Evolutionary conservation across 2,329 filamentous ascomycete genomes (phyloP), one percentile per base, ranked within the genome.

Genomic region (Talaromyces sp.): DNA sequence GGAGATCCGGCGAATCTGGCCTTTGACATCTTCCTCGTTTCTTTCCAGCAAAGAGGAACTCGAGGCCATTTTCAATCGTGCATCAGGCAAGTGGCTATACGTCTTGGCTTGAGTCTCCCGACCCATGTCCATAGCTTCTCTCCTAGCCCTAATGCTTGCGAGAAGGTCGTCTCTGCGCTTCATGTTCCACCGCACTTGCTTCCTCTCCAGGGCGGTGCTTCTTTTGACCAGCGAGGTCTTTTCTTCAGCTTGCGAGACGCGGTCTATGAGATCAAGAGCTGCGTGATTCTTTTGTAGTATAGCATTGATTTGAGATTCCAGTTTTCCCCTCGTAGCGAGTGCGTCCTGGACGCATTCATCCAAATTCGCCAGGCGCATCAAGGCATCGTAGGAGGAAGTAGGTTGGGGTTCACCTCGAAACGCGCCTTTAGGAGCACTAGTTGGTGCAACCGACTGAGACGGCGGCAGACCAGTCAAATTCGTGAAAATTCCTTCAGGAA

Each of bases 281-380:
- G 59, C 53, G 42, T 74, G 73, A 28, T 80, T 75, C 51, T 74
- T 69, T 30, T 74, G 69, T 6, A 82, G 67, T 44, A 81, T 75
- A 3, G 68, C 66, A 56, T 90, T 90, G 65, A 97, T 96, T 65
- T 96, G 91, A n/a, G 83, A 78, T 55, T 91, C 87, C 8, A 98
- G 81, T 59, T 83, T 83, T 63, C 90, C 86, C 14, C 90, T 87
- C 0, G 91, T 96, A 1, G 87, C 85, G 9, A 96, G 78, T 1
- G 92, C 92, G 74, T 98, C 94, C 72, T 96, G 92, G 28, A 97
- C 91, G 60, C 92, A 96, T 72, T 90, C 91, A 65, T 96, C 92
- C 16, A 98, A 82, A 62, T 93, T 96, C 5, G 91, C 89, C 10
- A 98, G 82, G 63, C 90, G 89, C 88, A 97, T 94, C 23, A 98